phyloP scores from a whole-genome alignment of 1,139 yeast genomes.

The Yamadazyma dendronema region DNA sequence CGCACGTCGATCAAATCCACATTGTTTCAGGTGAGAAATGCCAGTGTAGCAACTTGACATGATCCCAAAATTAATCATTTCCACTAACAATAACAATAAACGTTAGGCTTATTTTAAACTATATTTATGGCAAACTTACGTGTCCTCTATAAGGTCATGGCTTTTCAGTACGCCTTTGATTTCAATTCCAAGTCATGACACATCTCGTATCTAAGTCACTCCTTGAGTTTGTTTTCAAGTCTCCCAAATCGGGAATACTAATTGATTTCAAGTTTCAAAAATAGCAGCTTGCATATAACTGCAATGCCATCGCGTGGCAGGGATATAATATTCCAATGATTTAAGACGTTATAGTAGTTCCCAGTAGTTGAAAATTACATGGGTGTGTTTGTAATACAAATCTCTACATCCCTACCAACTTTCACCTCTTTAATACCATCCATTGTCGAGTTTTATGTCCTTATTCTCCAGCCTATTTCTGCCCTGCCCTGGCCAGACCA shows the following conservation, averaged over 20 bases:
- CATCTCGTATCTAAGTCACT: too few species aligned
- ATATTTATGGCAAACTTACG: too few species aligned
- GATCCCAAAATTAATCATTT: too few species aligned
- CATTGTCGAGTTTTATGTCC: too few species aligned
- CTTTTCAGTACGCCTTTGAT: background rate
- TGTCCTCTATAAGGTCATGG: too few species aligned
- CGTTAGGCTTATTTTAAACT: too few species aligned
- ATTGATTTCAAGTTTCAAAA: background rate
- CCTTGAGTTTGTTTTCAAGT: background rate
- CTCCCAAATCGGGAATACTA: background rate
- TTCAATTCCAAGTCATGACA: background rate
- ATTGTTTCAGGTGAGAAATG: too few species aligned
- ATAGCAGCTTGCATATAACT: background rate
- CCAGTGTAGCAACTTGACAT: too few species aligned
- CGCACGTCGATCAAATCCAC: too few species aligned
- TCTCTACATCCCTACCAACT: background rate
- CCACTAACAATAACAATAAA: too few species aligned
- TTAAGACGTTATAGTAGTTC: background rate
- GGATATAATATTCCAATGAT: background rate
- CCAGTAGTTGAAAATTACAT: too few species aligned
- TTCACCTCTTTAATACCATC: background rate
- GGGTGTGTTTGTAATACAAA: background rate
- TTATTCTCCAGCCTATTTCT: background rate
- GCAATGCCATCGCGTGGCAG: background rate
- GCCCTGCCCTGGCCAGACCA: background rate